Conservation (phyloP, 2,329 filamentous ascomycete species). For the Passalora sequoiae region DNA sequence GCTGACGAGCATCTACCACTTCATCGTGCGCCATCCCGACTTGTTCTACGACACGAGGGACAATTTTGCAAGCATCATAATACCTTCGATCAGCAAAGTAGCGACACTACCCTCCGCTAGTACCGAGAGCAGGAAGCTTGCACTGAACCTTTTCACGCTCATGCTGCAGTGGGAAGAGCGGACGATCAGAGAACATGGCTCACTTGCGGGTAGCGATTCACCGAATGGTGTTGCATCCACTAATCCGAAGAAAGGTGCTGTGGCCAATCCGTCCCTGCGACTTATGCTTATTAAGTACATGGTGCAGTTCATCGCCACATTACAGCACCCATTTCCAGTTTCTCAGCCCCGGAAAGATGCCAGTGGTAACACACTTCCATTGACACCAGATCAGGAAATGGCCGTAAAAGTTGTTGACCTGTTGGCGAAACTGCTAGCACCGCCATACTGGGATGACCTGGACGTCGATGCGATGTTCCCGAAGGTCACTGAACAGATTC, state of each 20-base stretch:
- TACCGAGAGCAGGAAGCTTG: conserved; percentile 85
- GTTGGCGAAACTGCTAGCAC: conserved; percentile 76
- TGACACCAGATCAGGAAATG: conserved; percentile 60
- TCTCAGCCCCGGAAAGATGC: conserved; percentile 60
- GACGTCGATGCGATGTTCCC: conserved; percentile 80
- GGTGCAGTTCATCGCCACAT: conserved; percentile 86
- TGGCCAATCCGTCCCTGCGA: conserved; percentile 53
- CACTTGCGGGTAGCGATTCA: conserved; percentile 28
- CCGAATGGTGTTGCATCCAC: conserved; percentile 17
- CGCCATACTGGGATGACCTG: conserved; percentile 84
- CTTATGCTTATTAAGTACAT: conserved; percentile 89
- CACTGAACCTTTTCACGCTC: conserved; percentile 81
- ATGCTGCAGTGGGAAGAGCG: conserved; percentile 91
- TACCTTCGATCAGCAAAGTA: conserved; percentile 82
- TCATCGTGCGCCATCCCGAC: conserved; percentile 84
- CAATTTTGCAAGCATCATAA: conserved; percentile 82
- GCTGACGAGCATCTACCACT: conserved; percentile 95
- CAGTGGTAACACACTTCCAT: conserved; percentile 37
- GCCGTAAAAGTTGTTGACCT: conserved; percentile 79
- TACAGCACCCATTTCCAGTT: conserved; percentile 74
- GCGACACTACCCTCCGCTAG: conserved; percentile 77
- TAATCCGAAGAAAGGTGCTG: conserved; percentile 31
- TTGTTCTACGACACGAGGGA: conserved; percentile 94
- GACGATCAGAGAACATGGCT: conserved; percentile 59
- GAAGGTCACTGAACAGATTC: conserved; percentile 79